Percentiles rank a stretch among this genome's conserved stretches.
Conservation (phyloP, 2,329 filamentous ascomycete genomes). For the Herpotrichia juniperi region DNA sequence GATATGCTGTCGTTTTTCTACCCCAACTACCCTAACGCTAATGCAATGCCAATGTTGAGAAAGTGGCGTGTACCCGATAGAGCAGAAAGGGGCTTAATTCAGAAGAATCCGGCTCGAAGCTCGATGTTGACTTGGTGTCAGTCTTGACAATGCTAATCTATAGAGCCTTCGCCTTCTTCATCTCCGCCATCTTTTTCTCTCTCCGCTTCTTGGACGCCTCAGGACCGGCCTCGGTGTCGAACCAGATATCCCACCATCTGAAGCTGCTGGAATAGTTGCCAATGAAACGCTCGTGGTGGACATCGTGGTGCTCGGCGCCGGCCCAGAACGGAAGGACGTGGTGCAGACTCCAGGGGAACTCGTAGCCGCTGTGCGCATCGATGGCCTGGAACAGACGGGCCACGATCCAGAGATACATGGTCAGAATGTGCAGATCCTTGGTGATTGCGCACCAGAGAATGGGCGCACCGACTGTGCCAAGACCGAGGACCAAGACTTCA, state of each 20-base stretch:
- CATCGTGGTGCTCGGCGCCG: conserved; percentile 93
- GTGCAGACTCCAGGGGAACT: conserved; percentile 96
- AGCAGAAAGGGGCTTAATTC: background rate
- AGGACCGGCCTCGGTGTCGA: conserved; percentile 91
- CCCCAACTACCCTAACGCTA: conserved; percentile 36
- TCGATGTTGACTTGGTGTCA: background rate
- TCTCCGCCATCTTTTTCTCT: conserved; percentile 73
- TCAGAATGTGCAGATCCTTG: conserved; percentile 88
- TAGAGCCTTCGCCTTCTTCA: conserved; percentile 64
- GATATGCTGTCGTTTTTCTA: conserved; percentile 19
- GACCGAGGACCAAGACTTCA: conserved; percentile 91
- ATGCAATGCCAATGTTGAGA: conserved; percentile 11
- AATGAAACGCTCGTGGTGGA: conserved; percentile 98
- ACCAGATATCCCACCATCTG: conserved; percentile 95
- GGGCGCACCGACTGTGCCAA: conserved; percentile 82
- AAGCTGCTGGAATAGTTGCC: conserved; percentile 98
- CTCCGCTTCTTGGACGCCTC: conserved; percentile 85
- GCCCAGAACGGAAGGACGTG: conserved; percentile 98
- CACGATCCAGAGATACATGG: conserved; percentile 97
- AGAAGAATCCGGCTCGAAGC: too few relatives aligned
- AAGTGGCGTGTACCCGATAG: background rate
- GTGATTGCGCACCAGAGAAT: conserved; percentile 85
- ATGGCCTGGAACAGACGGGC: conserved; percentile 95
- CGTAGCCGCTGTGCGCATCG: conserved; percentile 96
- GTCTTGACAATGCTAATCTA: background rate